Conservation (phyloP, 1,284 basidiomycete species). For the Naganishia sp. region DNA sequence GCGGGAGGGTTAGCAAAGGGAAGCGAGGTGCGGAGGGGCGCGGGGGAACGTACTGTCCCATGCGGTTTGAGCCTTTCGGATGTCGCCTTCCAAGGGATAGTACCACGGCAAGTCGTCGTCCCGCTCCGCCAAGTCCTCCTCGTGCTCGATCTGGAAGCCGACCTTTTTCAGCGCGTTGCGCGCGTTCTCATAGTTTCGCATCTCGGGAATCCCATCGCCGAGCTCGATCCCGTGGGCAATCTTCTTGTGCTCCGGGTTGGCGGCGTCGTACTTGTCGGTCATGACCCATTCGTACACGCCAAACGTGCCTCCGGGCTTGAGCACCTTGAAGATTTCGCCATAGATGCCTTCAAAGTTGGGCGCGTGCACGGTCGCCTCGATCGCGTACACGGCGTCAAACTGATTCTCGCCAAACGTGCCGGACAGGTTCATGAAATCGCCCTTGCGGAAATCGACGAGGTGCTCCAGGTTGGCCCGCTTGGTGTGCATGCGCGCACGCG, state of each 20-base stretch:
- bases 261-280: slow-evolving; percentile 91
- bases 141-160: slow-evolving; percentile 85
- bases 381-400: slow-evolving; percentile 97
- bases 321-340: slow-evolving; percentile 85
- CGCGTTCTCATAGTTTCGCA: slow-evolving; percentile 76
- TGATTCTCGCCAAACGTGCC: slow-evolving; percentile 91
- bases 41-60: slow-evolving; percentile 68
- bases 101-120: slow-evolving; percentile 84
- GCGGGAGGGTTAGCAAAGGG: background rate
- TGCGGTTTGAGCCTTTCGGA: slow-evolving; percentile 85
- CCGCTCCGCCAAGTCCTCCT: slow-evolving; percentile 91
- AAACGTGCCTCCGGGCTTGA: slow-evolving; percentile 96
- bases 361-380: slow-evolving; percentile 96
- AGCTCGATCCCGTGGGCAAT: slow-evolving; percentile 88
- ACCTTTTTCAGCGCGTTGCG: slow-evolving; percentile 78
- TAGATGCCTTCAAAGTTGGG: slow-evolving; percentile 96
- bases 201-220: slow-evolving; percentile 96
- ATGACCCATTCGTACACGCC: slow-evolving; percentile 99
- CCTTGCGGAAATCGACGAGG: slow-evolving; percentile 80
- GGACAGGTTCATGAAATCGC: slow-evolving; percentile 93
- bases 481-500: slow-evolving; percentile 82
- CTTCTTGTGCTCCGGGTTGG: slow-evolving; percentile 82
- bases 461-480: slow-evolving; percentile 72
- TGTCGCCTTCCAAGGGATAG: slow-evolving; percentile 92
- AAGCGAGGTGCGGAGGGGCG: background rate